A percentile compares a stretch with the other conserved stretches of the same genome.
phyloP scores from a whole-genome alignment of 768 basidiomycete genomes.

The Amanita fuliginea region DNA sequence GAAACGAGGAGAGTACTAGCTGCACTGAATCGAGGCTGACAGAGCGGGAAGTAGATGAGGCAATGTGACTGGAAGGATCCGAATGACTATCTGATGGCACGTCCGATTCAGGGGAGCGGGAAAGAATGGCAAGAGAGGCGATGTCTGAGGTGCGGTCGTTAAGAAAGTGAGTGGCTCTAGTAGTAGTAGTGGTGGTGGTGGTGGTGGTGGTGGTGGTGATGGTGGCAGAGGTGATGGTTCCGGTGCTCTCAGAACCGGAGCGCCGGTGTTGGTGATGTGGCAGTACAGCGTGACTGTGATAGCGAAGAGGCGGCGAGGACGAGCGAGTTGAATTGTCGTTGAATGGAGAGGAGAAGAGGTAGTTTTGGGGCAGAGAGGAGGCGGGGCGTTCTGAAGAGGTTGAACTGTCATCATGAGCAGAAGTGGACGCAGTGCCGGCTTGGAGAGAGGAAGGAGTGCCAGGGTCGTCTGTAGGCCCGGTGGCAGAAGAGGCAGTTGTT shows the following conservation, averaged over 20 bases:
- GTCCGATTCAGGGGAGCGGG: too few species aligned
- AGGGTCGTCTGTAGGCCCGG: neutral
- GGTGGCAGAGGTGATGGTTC: slow-evolving; percentile 3
- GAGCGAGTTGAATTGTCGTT: slow-evolving; percentile 6
- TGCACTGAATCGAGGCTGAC: neutral
- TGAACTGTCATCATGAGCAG: slow-evolving; percentile 1
- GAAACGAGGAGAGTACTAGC: neutral
- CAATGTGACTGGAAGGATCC: neutral
- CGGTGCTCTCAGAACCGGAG: neutral
- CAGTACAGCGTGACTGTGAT: neutral
- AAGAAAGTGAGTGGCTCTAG: neutral
- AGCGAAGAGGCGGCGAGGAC: neutral
- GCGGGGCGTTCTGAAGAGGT: neutral
- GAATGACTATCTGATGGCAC: neutral
- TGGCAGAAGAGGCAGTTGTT: slow-evolving; percentile 5
- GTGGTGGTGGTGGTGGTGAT: neutral
- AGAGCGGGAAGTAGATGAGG: neutral
- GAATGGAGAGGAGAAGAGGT: neutral
- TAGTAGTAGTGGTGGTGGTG: neutral
- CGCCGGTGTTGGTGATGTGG: slow-evolving; percentile 1
- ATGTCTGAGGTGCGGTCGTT: neutral
- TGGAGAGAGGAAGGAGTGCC: neutral
- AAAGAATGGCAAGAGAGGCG: neutral
- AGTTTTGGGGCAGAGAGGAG: neutral
- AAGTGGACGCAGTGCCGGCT: neutral